Evolutionary conservation across 208 protist species (phyloP), one percentile per base, ranked within the genome.

Genomic region (Wallacemonas sp.): DNA sequence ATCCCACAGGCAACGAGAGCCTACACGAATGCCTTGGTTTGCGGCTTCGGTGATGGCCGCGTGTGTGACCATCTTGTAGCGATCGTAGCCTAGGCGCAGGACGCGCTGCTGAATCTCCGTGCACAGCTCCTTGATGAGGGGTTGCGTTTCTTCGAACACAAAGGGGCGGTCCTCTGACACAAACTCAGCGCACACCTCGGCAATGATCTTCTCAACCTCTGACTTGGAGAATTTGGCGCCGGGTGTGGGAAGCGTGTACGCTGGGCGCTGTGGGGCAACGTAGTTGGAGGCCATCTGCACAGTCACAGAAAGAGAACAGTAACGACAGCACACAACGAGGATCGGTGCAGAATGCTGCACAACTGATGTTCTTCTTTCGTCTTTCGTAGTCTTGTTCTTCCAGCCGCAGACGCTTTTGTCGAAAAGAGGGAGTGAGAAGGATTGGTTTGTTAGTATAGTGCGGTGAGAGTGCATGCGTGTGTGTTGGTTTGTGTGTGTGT

Each of bases 11-110:
- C 88, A 96, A 26, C 91, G 83, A 11, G 87, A 92, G 11, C 80
- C 83, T 39, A 97, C 80, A 19, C 93, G 80, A 41, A 96, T 83
- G 33, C 93, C 92, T 67, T 97, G 93, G 29, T 89, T 76, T 16
- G 78, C 79, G 1, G 91, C 86, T 69, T 95, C 89, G 3, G 87
- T 88, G 19, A 97, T 76, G 1, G 74, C 82, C 17, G 80, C 75
- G 65, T 97, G 93, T 1, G 90, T 94, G 11, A 97, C 84, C 26
- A 97, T 61, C 77, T 97, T 97, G 76, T 97, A 97, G 23, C 91
- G 73, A 55, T 90, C 82, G 63, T 96, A 96, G 55, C 87, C 90
- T n/a, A 96, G 74, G 1, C 90, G 85, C 65, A 96, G 79, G 16
- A 95, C 68, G 55, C 83, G 85, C 61, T 93, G 86, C 74, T 97